Evolutionary conservation across 148 eudicot genomes (phyloP), one percentile per base, ranked within the genome.

Genomic region (Chenopodium suecicum): DNA sequence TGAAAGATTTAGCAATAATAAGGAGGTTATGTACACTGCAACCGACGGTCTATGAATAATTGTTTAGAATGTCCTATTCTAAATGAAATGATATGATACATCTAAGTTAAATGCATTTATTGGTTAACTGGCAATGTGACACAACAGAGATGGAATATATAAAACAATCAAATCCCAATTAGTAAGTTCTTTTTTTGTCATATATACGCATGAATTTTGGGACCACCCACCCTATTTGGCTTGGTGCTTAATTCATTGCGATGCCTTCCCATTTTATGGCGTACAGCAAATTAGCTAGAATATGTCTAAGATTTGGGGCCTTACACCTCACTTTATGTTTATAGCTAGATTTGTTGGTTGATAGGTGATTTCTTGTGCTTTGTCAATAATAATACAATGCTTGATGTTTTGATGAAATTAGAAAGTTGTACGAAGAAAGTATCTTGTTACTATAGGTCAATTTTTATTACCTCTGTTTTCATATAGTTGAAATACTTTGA

Each of bases 161-260:
- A 41, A 41, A 41, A 41, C 44, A 41, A 41, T 41, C 44, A 41
- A 5, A 41, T 4, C 44, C 44, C 62, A 56, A 14, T 29, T 14
- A 29, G 9, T 37, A 25, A 52, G 22, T 14, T 22, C 0, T 32
- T 34, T 50, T 62, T 65, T 66, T 65, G 80, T 56, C 69, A 66
- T 78, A 23, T 78, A 13, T 1, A 47, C 10, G 4, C 12, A 50
- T 12, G 13, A 47, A 5, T 31, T 79, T 48, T 31, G 75, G 81
- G 74, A 32, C 70, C 76, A 58, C 44, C 14, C 27, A 62, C 75
- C 54, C 52, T n/a, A 41, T 80, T 80, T 58, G 58, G 69, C 54
- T 73, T 70, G 31, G 22, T 70, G 44, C 41, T 9, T 56, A 17
- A 16, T 56, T 70, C 75, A 17, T 70, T 69, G 17, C 44, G 44